These are phyloP conservation scores for Brachypodium distachyon DNA, from an alignment of 202 grass and related monocot genomes.

Conservation along the genomic window DNA sequence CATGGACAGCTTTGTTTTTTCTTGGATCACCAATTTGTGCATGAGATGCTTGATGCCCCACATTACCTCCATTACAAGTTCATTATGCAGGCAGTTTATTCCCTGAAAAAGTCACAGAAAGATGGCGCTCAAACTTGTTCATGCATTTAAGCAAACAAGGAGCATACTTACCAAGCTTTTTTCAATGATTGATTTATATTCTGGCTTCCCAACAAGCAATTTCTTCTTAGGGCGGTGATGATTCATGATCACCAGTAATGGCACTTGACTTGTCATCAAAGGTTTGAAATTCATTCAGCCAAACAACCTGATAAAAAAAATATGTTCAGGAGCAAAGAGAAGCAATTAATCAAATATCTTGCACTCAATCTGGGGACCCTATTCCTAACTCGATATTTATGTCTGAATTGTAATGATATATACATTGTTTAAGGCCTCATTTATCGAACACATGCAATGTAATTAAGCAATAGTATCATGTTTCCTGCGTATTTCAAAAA, in stretches of 20 bases:
- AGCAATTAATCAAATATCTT: background rate
- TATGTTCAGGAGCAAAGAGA: background rate
- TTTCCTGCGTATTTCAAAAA: too few relatives aligned
- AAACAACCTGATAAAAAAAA: background rate
- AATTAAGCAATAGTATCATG: too few relatives aligned
- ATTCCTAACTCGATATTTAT: too few relatives aligned
- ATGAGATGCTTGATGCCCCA: background rate
- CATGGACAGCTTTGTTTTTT: background rate
- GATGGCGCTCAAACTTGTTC: background rate
- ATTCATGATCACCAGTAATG: background rate
- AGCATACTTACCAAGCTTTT: background rate
- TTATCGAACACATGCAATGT: too few relatives aligned
- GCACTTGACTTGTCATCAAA: background rate
- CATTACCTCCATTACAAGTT: background rate
- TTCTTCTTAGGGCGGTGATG: background rate
- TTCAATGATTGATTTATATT: background rate
- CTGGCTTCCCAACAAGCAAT: background rate
- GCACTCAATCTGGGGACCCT: background rate
- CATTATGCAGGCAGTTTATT: background rate
- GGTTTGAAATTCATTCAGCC: background rate
- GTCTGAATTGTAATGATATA: too few relatives aligned
- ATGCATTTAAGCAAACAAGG: background rate
- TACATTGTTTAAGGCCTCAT: too few relatives aligned
- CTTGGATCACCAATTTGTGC: background rate
- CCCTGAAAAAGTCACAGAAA: background rate